Conservation (phyloP, 2,329 filamentous ascomycete genomes). For the Thelonectria olida region DNA sequence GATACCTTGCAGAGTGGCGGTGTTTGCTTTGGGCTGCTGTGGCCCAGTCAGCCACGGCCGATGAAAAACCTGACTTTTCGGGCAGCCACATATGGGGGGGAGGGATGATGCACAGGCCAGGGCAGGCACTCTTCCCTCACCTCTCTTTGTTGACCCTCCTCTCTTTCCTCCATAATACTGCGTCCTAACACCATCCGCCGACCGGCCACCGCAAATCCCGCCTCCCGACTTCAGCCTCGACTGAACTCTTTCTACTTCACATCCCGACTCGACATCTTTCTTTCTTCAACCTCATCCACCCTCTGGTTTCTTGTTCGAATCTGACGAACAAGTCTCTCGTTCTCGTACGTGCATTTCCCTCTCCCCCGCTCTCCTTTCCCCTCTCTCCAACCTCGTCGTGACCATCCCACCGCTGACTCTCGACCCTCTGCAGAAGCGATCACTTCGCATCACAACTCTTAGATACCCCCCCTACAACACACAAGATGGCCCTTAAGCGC, state of each 20-base stretch:
- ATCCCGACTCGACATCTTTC: constrained; percentile 14
- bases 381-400: constrained; percentile 13
- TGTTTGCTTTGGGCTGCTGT: constrained; percentile 30
- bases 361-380: constrained; percentile 10
- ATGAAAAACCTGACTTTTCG: constrained; percentile 45
- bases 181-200: constrained; percentile 37
- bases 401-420: constrained; percentile 37
- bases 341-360: constrained; percentile 40
- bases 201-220: constrained; percentile 41
- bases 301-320: constrained; percentile 25
- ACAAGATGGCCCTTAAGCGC: constrained; percentile 86
- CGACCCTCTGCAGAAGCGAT: constrained; percentile 36
- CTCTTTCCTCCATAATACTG: constrained; percentile 34
- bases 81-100: constrained; percentile 32
- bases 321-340: constrained; percentile 33
- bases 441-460: constrained; percentile 34
- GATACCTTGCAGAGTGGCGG: constrained; percentile 38
- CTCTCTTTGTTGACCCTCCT: constrained; percentile 42
- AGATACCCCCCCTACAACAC: constrained; percentile 42
- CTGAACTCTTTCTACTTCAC: constrained; percentile 35
- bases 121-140: constrained; percentile 39
- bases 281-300: constrained; percentile 1
- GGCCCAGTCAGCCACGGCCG: constrained; percentile 30
- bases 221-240: constrained; percentile 39
- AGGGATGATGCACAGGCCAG: constrained; percentile 28